Percentiles rank a stretch among this genome's conserved stretches.
phyloP scores from a whole-genome alignment of 139 green algal species.

The Trebouxia sp. region DNA sequence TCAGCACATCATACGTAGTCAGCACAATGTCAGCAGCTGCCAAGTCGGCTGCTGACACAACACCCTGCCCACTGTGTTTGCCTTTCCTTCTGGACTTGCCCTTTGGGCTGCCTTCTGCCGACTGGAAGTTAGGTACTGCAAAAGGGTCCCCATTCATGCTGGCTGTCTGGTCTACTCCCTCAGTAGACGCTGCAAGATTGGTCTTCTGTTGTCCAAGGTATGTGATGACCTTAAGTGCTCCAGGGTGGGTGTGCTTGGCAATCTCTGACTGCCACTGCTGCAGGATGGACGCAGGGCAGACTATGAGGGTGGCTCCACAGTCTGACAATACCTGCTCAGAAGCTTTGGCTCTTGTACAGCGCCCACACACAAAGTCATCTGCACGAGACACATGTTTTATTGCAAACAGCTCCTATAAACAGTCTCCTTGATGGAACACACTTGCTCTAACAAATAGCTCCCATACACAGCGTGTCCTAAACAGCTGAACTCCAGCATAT shows the following conservation, averaged over 20 bases:
- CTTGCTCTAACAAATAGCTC: not conserved
- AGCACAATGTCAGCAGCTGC: conserved; percentile 82
- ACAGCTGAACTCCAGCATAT: no score
- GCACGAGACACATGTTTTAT: not conserved
- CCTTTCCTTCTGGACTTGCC: not conserved
- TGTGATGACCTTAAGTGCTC: conserved; percentile 55
- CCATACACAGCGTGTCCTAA: not conserved
- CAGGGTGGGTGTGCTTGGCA: conserved; percentile 41
- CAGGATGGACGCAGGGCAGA: conserved; percentile 87
- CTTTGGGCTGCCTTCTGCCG: not conserved
- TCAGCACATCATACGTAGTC: conserved; percentile 90
- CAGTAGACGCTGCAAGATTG: not conserved
- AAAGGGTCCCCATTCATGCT: not conserved
- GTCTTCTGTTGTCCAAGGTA: conserved; percentile 7
- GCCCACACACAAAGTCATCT: conserved; percentile 50
- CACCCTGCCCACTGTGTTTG: conserved; percentile 27
- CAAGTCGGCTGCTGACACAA: conserved; percentile 70
- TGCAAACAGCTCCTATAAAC: not conserved
- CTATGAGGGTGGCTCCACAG: conserved; percentile 84
- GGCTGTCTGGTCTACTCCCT: not conserved
- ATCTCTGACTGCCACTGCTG: conserved; percentile 77
- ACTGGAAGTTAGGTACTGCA: no score
- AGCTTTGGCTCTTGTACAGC: conserved; percentile 50
- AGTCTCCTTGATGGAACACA: not conserved
- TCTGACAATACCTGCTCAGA: conserved; percentile 40